phyloP scores from a whole-genome alignment of 495 filamentous ascomycete genomes.

The Cladorrhinum samala region DNA sequence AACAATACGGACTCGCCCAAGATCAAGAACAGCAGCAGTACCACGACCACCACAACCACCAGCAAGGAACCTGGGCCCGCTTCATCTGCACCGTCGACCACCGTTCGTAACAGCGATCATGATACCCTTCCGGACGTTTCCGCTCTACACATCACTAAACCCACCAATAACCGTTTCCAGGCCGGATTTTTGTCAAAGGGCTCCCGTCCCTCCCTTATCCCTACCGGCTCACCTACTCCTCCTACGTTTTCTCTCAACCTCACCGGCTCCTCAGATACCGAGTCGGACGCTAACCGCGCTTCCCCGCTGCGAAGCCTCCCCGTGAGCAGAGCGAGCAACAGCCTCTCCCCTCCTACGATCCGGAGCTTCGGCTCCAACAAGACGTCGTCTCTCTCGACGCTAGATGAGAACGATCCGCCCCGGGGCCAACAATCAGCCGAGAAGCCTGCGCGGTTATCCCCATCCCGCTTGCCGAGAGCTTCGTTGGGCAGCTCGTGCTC shows the following conservation, averaged over 20 bases:
- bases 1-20: constrained; percentile 34
- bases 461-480: constrained; percentile 11
- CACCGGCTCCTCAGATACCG: constrained; percentile 57
- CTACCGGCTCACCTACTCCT: constrained; percentile 57
- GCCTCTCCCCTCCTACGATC: constrained; percentile 30
- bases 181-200: constrained; percentile 79
- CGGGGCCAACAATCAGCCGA: constrained; percentile 8
- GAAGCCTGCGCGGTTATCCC: constrained; percentile 3
- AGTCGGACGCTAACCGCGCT: constrained; percentile 47
- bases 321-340: constrained; percentile 35
- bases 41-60: no score
- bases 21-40: no score
- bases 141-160: constrained; percentile 47
- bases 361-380: constrained; percentile 21
- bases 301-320: constrained; percentile 42
- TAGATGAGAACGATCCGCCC: constrained; percentile 38
- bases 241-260: constrained; percentile 59
- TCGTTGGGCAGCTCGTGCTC: constrained; percentile 25
- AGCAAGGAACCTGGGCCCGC: no score
- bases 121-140: constrained; percentile 31
- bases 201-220: constrained; percentile 17
- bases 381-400: constrained; percentile 11
- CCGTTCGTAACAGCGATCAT: not conserved
- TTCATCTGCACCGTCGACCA: no score
- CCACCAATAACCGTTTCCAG: constrained; percentile 68